Percentiles rank a stretch among this genome's conserved stretches.
Evolutionary conservation across 2,329 filamentous ascomycete species (phyloP).

Genomic region (Paecilomyces niveus): DNA sequence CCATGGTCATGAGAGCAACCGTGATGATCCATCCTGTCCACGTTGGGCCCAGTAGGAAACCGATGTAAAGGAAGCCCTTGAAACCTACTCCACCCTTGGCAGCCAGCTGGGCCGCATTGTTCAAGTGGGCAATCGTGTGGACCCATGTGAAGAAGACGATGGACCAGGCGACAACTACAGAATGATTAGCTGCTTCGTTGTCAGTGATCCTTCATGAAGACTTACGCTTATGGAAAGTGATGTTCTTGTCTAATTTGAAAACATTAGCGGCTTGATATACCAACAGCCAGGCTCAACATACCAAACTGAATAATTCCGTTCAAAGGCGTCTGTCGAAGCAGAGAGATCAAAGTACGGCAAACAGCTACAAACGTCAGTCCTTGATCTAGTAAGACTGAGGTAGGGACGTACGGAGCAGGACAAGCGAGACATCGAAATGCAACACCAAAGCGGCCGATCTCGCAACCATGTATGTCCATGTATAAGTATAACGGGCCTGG

Average conservation of each 20-base stretch:
- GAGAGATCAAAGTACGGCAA: slow-evolving; percentile 75
- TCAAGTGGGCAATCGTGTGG: slow-evolving; percentile 80
- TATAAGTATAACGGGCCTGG: slow-evolving; percentile 60
- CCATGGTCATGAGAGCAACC: slow-evolving; percentile 69
- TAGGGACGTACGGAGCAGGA: slow-evolving; percentile 53
- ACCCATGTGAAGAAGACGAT: slow-evolving; percentile 85
- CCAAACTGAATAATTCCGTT: slow-evolving; percentile 77
- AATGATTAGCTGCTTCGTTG: slow-evolving; percentile 5
- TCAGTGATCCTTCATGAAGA: neutral
- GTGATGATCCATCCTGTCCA: slow-evolving; percentile 87
- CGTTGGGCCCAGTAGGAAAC: slow-evolving; percentile 71
- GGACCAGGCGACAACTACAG: slow-evolving; percentile 65
- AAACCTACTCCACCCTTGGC: slow-evolving; percentile 69
- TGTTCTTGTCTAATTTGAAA: slow-evolving; percentile 61
- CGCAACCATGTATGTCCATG: slow-evolving; percentile 69
- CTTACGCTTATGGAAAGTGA: slow-evolving; percentile 70
- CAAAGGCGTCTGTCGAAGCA: slow-evolving; percentile 70
- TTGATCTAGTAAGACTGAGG: slow-evolving; percentile 4
- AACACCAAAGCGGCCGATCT: slow-evolving; percentile 68
- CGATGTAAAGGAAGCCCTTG: slow-evolving; percentile 69
- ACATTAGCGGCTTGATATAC: neutral
- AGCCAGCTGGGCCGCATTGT: slow-evolving; percentile 73
- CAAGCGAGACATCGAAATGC: slow-evolving; percentile 72
- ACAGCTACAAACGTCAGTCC: slow-evolving; percentile 43
- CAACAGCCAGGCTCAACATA: slow-evolving; percentile 6